Evolutionary conservation across 352 stramenopile species (phyloP).

Genomic region (Globisporangium rhizosaccharum): DNA sequence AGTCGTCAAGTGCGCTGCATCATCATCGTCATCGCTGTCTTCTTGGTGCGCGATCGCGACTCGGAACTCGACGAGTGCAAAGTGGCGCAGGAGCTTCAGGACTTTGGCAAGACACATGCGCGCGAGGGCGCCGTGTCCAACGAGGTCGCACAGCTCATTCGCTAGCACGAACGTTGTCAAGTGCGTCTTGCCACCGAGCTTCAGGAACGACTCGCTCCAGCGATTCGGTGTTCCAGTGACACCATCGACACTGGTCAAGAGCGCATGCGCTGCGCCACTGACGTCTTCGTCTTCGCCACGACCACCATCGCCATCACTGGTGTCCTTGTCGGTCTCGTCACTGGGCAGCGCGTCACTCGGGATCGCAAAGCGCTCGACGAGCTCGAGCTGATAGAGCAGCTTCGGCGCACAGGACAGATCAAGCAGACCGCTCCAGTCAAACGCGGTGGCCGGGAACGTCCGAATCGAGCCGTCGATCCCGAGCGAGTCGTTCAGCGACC

Average conservation of each 20-base stretch:
- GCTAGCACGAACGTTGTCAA: slow-evolving; percentile 51
- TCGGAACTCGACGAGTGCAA: slow-evolving; percentile 43
- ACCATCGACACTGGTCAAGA: slow-evolving; percentile 15
- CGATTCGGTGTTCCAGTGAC: slow-evolving; percentile 37
- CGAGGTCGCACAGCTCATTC: slow-evolving; percentile 25
- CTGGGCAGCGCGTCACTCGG: slow-evolving; percentile 17
- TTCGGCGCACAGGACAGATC: slow-evolving; percentile 53
- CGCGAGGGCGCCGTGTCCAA: slow-evolving; percentile 36
- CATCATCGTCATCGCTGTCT: slow-evolving; percentile 17
- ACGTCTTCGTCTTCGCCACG: too few species aligned
- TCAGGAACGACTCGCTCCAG: slow-evolving; percentile 62
- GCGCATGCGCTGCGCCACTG: not conserved
- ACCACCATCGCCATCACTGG: not conserved
- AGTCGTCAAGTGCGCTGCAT: slow-evolving; percentile 7
- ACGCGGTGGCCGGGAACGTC: slow-evolving; percentile 19
- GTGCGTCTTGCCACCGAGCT: slow-evolving; percentile 51
- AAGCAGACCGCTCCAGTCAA: slow-evolving; percentile 60
- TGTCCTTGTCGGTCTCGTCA: slow-evolving; percentile 15
- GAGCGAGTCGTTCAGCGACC: slow-evolving; percentile 55
- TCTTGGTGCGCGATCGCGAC: not conserved
- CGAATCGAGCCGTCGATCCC: slow-evolving; percentile 69
- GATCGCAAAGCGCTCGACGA: slow-evolving; percentile 57
- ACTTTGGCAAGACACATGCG: slow-evolving; percentile 68
- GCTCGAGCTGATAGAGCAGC: slow-evolving; percentile 61
- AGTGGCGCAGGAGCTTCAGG: slow-evolving; percentile 68